Evolutionary conservation across 345 rosid genomes (phyloP), one percentile per base, ranked within the genome.

Genomic region (Boechera stricta): DNA sequence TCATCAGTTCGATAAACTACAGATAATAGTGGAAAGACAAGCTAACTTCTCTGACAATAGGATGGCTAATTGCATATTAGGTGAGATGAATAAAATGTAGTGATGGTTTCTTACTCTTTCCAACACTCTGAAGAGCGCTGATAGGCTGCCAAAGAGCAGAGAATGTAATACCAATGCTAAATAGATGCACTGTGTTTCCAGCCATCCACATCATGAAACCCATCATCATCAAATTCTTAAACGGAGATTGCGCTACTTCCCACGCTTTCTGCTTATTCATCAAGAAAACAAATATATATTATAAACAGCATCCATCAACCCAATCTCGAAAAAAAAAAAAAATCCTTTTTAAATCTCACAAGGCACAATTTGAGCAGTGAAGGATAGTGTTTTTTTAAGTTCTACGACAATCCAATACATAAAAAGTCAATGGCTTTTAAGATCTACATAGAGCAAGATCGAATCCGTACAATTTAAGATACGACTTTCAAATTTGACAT

Each of bases 121-220:
- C 98, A 68, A 92, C 89, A 62, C 95, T 94, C 85, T 93, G 99
- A 58, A 96, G 96, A 64, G 99, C 99, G 59, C 92, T 93, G 59
- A 96, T 78, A 16, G 99, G 99, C 77, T 93, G 98, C 97, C 97
- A 96, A 64, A 96, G 98, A 78, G 99, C 99, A 8, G 99, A 96
- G 81, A 96, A 91, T 0, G 97, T 93, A 61, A 96, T 96, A 39
- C 99, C 99, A 75, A 96, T 96, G 82, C 99, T 96, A 75, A 96
- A 96, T 11, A 96, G 92, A 85, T 96, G 99, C 63, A 96, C 99
- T 2, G 98, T 91, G 73, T 90, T 96, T 64, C 99, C 99, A 80
- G 99, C 98, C 99, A 96, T 96, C 99, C 99, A 96, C 99, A 96
- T 96, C 99, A 96, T 96, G 81, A 96, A 96, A 1, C 99, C 99